phyloP scores from a whole-genome alignment of 768 basidiomycete species.

The Xerocomus potaroensis region DNA sequence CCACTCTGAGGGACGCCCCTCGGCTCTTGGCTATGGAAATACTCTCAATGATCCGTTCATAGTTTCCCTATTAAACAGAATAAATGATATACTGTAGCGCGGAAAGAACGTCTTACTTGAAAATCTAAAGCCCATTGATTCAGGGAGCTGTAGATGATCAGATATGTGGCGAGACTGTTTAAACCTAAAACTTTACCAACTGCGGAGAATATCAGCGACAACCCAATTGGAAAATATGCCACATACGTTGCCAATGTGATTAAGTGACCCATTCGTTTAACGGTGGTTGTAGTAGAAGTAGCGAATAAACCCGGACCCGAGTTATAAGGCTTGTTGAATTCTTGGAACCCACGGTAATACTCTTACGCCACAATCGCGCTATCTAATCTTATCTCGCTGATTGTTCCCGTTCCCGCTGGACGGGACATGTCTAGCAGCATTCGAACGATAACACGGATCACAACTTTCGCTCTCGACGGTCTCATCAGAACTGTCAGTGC shows the following conservation, averaged over 20 bases:
- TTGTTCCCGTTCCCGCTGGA: too few relatives aligned
- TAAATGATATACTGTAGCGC: not conserved
- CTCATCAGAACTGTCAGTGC: too few relatives aligned
- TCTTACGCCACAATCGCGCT: too few relatives aligned
- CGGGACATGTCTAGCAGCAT: too few relatives aligned
- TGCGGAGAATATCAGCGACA: constrained; percentile 6
- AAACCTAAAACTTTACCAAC: constrained; percentile 20
- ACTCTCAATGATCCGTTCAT: constrained; percentile 84
- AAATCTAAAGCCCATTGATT: constrained; percentile 99
- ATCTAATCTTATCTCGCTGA: not conserved
- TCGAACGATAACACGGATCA: too few relatives aligned
- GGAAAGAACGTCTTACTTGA: constrained; percentile 46
- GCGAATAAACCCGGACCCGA: not conserved
- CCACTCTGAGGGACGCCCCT: constrained; percentile 89
- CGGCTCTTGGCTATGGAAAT: constrained; percentile 84
- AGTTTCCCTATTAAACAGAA: constrained; percentile 65
- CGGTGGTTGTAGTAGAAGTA: not conserved
- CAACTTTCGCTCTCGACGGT: too few relatives aligned
- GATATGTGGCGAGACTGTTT: not conserved
- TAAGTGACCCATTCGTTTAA: constrained; percentile 64
- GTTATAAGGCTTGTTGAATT: not conserved
- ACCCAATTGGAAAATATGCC: not conserved
- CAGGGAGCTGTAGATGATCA: constrained; percentile 57
- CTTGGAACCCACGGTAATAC: not conserved
- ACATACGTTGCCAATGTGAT: constrained; percentile 86